These are phyloP conservation scores for Sclerospora graminicola DNA, from an alignment of 352 stramenopile species.

Conservation along the genomic window DNA sequence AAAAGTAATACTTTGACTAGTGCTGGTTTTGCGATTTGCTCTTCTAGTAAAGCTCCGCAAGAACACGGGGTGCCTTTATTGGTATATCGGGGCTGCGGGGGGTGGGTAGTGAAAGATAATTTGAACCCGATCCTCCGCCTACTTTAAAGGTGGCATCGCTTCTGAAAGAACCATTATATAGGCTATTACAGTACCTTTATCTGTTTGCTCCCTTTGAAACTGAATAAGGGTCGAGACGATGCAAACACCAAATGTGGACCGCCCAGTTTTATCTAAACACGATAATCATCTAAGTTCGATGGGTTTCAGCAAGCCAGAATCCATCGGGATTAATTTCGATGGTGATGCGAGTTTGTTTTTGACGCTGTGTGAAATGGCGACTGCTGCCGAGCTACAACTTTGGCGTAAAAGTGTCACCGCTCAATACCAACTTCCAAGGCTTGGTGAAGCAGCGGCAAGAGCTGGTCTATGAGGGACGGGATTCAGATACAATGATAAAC, in stretches of 20 bases:
- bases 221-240: slow-evolving; percentile 86
- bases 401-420: slow-evolving; percentile 90
- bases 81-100: too few relatives aligned
- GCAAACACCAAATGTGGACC: slow-evolving; percentile 96
- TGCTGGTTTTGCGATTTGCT: too few relatives aligned
- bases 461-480: slow-evolving; percentile 93
- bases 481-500: slow-evolving; percentile 84
- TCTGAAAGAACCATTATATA: too few relatives aligned
- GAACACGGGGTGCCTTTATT: too few relatives aligned
- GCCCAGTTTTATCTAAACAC: slow-evolving; percentile 93
- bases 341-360: slow-evolving; percentile 95
- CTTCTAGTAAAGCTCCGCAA: too few relatives aligned
- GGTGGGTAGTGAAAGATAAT: too few relatives aligned
- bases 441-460: slow-evolving; percentile 98
- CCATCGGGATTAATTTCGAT: slow-evolving; percentile 87
- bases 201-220: too few relatives aligned
- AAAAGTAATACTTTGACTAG: too few relatives aligned
- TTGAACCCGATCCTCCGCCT: too few relatives aligned
- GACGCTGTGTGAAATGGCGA: slow-evolving; percentile 94
- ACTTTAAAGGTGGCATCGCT: too few relatives aligned
- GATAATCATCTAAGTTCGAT: slow-evolving; percentile 93
- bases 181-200: too few relatives aligned
- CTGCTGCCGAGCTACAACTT: slow-evolving; percentile 90
- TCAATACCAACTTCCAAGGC: slow-evolving; percentile 95
- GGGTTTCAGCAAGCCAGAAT: slow-evolving; percentile 88